These are phyloP conservation scores for Corylus heterophylla DNA, from an alignment of 306 rosid species.

Conservation along the genomic window DNA sequence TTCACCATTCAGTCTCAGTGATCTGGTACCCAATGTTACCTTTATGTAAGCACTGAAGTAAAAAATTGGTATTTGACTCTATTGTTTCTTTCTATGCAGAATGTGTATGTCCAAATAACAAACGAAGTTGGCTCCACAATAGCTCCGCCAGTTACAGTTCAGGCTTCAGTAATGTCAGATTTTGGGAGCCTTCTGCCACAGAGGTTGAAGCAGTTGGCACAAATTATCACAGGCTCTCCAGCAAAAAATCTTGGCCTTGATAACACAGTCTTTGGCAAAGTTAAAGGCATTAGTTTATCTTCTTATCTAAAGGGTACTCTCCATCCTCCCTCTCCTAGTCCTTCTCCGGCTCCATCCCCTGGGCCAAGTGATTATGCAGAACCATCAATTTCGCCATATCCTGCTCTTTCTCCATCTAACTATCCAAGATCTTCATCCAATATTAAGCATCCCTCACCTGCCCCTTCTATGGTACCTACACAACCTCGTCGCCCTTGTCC, in stretches of 20 bases:
- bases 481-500: conserved; percentile 59
- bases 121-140: conserved; percentile 68
- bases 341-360: conserved; percentile 79
- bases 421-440: conserved; percentile 42
- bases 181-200: conserved; percentile 55
- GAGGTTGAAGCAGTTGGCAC: conserved; percentile 76
- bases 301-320: conserved; percentile 52
- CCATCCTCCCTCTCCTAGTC: conserved; percentile 45
- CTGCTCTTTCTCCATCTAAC: conserved; percentile 34
- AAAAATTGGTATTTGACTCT: background rate
- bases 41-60: background rate
- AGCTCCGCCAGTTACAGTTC: conserved; percentile 55
- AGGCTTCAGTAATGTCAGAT: conserved; percentile 62
- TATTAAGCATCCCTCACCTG: conserved; percentile 39
- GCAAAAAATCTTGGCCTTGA: conserved; percentile 77
- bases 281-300: conserved; percentile 68
- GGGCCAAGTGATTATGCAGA: conserved; percentile 30
- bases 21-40: conserved; percentile 1
- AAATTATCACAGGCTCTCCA: conserved; percentile 49
- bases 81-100: conserved; percentile 48
- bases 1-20: background rate
- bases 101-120: conserved; percentile 69
- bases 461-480: conserved; percentile 43
- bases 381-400: conserved; percentile 43
- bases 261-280: conserved; percentile 72